Evolutionary conservation across 2,329 filamentous ascomycete genomes (phyloP), one percentile per base, ranked within the genome.

Genomic region (Fusarium sororula): DNA sequence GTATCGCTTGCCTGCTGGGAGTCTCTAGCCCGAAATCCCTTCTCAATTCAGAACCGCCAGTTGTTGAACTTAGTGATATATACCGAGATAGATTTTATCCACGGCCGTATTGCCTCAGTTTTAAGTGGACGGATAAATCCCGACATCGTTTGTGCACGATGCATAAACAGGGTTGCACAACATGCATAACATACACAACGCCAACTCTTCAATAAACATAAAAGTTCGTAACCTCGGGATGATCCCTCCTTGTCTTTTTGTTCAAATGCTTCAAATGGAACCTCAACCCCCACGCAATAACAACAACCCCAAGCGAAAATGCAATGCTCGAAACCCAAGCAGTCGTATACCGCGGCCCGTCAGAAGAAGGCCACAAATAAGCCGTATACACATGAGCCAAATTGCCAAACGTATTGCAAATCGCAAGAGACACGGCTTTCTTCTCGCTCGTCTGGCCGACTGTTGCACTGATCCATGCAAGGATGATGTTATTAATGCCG

Each of bases 371-470:
- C 72, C 72, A 74, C 3, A 74, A 3, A 30, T 74, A 74, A 1
- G 72, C 68, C 7, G 72, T 75, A 3, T 74, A 74, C 0, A 74
- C 72, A 7, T 74, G 73, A 0, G 72, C 63, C 24, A 74, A 5
- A 4, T 74, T 74, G 0, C 72, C 72, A 42, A 74, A 73, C 0
- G 72, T 70, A 1, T 74, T 74, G 17, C 72, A 74, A 17, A 74
- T 75, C 0, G 72, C 72, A 6, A 74, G 35, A 2, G 72, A 64
- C n/a, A 74, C 72, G 0, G 72, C 51, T 65, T 85, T 86, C 77
- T 87, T 86, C 76, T 87, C 85, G 22, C 84, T 82, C 0, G 84
- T 85, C 68, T 87, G 85, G 1, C 83, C 84, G 77, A 15, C 81
- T 74, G 14, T 79, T 75, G 11, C 80, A 73, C 9, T 81, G 77